Base-by-base conservation (phyloP, 2,329 filamentous ascomycete genomes). In the Pseudogymnoascus verrucosus region DNA sequence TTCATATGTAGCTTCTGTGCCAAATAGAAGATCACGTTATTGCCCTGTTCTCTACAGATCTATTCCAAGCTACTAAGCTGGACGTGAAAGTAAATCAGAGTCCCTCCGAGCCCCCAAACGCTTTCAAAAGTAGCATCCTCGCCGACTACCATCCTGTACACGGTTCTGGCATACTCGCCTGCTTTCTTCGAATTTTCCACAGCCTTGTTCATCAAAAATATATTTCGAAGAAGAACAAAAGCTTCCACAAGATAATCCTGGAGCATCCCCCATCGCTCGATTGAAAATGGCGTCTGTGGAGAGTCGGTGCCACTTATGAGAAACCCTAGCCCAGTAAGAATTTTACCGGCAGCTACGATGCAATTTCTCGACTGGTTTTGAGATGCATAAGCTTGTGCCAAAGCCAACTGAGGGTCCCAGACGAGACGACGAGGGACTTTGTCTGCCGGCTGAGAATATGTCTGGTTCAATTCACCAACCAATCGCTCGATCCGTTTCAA, bases 131-230 rank as follows among this genome's bases (percentile, higher is more conserved):
- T 72, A 26, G 67, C 69, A 54, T 74, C 71, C 65, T 77, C 75
- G 0, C 75, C 74, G 28, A 76, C 65, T 28, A 69, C 68, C 2
- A 77, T 71, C 54, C 54, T 68, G 64, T 75, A 76, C 12, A 67
- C 65, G 1, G 68, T 61, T 19, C 62, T 73, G 2, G 74, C 74
- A 68, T 74, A 76, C 8, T 66, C 37, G 11, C 69, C 65, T 14
- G 74, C 73, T 57, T 57, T 57, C 37, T 67, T 62, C 16, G 16
- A 31, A 10, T 65, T 68, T 1, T 71, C 65, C 0, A 62, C 62
- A 5, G 67, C 64, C 23, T 62, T 68, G 16, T 71, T 11, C 2
- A 21, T 21, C 14, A 60, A 11, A 67, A 75, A 76, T 2, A 69
- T 69, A 21, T 2, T 39, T 1, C 61, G 65, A 12, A 74, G 69